Base-by-base conservation (phyloP, 148 eudicot genomes). In the Chenopodium quinoa region DNA sequence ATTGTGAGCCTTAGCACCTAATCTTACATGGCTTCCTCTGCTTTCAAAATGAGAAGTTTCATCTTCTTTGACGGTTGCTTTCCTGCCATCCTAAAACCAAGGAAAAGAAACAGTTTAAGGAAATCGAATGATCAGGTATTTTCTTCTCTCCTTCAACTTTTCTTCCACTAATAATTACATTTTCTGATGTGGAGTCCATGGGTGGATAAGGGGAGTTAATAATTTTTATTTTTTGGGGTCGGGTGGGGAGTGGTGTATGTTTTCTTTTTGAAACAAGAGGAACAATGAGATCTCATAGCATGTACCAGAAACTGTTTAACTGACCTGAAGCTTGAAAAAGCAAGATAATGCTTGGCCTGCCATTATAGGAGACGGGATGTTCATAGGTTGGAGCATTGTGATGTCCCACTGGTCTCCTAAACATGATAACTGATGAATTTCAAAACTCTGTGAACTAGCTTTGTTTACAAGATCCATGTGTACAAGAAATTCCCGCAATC, bases 321-420 rank as follows among this genome's bases (percentile, higher is more conserved):
- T 82, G 82, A 96, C 99, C 99, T 96, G 92, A 56, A 96, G 90
- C 88, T 88, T 96, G 79, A 94, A 88, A 86, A 93, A 96, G 83
- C 92, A 94, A 79, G 99, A 90, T 54, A 93, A 82, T 80, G 95
- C 89, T 81, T 96, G 98, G 78, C 99, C 99, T 73, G 95, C 90
- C 84, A 81, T 87, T 76, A 96, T 80, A 66, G 86, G 90, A 50
- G 89, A 88, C 32, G 95, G 93, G 75, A 89, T 68, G 66, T 88
- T 90, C 60, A 88, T 76, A 66, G 98, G 93, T 84, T 90, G 91
- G 71, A 92, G 92, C 86, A 96, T 87, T 54, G 88, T 87, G 79
- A 96, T 85, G 65, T 90, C 87, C 98, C 95, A 90, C 67, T 90
- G 88, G 75, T 87, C 82, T 77, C 95, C 95, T 74, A 92, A 88